Conservation (phyloP, 192 early-diverging fungal species). For the Podochytrium sp. region DNA sequence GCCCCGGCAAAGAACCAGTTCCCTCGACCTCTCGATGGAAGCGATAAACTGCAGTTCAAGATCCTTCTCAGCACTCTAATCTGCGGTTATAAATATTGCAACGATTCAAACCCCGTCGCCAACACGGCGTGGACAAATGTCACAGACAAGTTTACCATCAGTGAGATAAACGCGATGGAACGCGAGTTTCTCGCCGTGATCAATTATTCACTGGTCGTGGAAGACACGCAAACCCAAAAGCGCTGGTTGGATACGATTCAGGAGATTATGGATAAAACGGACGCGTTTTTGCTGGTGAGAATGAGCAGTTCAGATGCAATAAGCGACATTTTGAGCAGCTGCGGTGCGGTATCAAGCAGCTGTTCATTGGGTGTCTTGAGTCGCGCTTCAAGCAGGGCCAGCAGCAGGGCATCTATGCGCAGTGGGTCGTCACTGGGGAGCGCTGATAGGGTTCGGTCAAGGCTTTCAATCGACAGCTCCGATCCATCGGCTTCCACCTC, state of each 20-base stretch:
- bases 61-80: not conserved
- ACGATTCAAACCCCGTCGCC: not conserved
- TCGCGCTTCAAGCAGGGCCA: no score
- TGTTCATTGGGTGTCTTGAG: no score
- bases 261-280: constrained; percentile 11
- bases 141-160: not conserved
- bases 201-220: constrained; percentile 10
- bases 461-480: no score
- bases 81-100: constrained; percentile 10
- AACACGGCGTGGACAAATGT: constrained; percentile 11
- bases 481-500: no score
- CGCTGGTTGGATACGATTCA: constrained; percentile 23
- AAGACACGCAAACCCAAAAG: constrained; percentile 13
- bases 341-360: not conserved
- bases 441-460: no score
- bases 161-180: constrained; percentile 14
- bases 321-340: not conserved
- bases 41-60: not conserved
- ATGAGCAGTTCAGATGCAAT: constrained; percentile 8
- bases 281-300: constrained; percentile 17
- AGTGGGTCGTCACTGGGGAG: no score
- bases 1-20: not conserved
- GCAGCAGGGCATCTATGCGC: no score
- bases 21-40: not conserved
- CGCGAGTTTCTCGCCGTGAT: constrained; percentile 2